Conservation (phyloP, 345 rosid species). For the Populus nigra region DNA sequence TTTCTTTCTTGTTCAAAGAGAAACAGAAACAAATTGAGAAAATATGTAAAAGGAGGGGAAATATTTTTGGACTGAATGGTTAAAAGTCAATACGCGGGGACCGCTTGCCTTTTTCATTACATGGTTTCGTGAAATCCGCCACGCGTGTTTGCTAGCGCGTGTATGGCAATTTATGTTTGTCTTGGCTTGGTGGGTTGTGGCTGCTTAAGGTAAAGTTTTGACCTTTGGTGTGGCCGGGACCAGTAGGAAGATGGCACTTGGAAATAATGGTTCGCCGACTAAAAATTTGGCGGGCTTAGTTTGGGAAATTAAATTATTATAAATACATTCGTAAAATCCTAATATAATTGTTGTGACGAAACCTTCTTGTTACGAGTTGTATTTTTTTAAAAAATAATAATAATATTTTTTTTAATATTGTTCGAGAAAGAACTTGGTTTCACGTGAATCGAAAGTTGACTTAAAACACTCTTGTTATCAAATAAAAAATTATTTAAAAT, state of each 20-base stretch:
- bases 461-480: too few species aligned
- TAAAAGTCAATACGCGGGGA: constrained; percentile 19
- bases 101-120: constrained; percentile 16
- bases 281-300: neutral
- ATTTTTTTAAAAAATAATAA: too few species aligned
- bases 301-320: neutral
- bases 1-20: neutral
- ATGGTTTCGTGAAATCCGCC: constrained; percentile 45
- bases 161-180: neutral
- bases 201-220: neutral
- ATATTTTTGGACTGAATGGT: neutral
- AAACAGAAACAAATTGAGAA: neutral
- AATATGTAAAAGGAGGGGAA: neutral
- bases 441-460: too few species aligned
- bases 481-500: too few species aligned
- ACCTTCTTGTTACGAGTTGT: too few species aligned
- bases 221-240: too few species aligned
- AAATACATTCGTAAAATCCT: too few species aligned
- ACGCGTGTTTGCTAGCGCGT: constrained; percentile 20
- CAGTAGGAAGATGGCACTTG: neutral
- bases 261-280: neutral
- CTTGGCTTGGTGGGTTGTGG: neutral
- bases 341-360: too few species aligned
- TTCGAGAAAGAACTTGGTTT: too few species aligned
- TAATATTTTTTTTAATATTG: too few species aligned